Conservation (phyloP, 2,329 filamentous ascomycete species). For the Emmonsiellopsis sp. region DNA sequence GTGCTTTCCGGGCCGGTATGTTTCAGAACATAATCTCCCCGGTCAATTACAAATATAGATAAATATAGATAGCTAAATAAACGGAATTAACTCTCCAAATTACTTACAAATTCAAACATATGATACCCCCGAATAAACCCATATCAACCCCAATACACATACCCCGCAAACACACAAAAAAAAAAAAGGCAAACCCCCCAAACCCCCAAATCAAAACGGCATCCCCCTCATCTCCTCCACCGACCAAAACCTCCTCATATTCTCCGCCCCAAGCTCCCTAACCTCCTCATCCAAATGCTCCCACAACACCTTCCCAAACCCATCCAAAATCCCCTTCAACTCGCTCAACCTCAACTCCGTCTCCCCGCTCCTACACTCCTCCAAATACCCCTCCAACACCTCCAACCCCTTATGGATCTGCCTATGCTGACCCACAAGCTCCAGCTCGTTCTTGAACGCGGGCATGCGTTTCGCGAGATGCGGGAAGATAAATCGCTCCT, state of each 20-base stretch:
- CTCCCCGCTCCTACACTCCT: constrained; percentile 53
- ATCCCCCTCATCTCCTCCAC: constrained; percentile 62
- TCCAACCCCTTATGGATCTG: constrained; percentile 71
- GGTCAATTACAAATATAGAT: too few relatives aligned
- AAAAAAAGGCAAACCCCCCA: too few relatives aligned
- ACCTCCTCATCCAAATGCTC: constrained; percentile 80
- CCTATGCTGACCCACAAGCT: constrained; percentile 64
- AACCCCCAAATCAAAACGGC: constrained; percentile 47
- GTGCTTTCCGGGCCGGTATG: too few relatives aligned
- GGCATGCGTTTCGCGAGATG: constrained; percentile 68
- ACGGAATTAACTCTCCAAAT: too few relatives aligned
- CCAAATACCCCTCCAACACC: constrained; percentile 55
- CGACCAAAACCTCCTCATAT: constrained; percentile 78
- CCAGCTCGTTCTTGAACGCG: constrained; percentile 57
- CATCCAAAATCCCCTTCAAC: constrained; percentile 64
- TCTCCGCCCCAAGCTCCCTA: constrained; percentile 65
- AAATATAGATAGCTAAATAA: too few relatives aligned
- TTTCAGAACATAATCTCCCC: too few relatives aligned
- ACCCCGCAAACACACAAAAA: neutral
- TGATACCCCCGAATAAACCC: too few relatives aligned
- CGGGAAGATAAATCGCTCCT: constrained; percentile 75
- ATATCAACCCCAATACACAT: neutral
- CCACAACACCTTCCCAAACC: constrained; percentile 71
- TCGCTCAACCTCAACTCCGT: constrained; percentile 45
- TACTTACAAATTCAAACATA: too few relatives aligned